A percentile compares a stretch with the other conserved stretches of the same genome.
These are phyloP conservation scores for Schizophyllum commune DNA, from an alignment of 1,284 basidiomycete genomes.

Conservation along the genomic window DNA sequence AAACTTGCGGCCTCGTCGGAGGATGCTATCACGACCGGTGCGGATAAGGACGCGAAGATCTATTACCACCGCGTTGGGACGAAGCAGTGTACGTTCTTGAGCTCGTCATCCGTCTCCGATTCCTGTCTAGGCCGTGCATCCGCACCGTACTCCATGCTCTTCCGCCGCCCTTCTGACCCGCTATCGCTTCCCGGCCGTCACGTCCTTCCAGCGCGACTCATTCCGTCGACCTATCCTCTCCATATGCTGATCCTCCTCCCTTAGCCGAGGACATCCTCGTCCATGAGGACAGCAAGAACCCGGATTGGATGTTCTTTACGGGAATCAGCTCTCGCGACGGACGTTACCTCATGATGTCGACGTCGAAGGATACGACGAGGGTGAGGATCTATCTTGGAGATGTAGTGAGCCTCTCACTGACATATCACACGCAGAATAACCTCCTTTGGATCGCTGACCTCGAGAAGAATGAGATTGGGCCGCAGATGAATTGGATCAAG, in stretches of 20 bases:
- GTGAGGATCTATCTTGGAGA: constrained; percentile 27
- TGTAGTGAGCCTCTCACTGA: neutral
- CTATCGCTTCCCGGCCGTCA: no score
- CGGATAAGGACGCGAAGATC: constrained; percentile 63
- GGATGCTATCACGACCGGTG: constrained; percentile 56
- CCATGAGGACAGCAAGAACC: constrained; percentile 54
- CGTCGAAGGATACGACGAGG: constrained; percentile 56
- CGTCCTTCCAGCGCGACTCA: constrained; percentile 7
- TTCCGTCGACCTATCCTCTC: constrained; percentile 4
- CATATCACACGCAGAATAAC: constrained; percentile 45
- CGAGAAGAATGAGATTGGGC: constrained; percentile 46
- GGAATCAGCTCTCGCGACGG: constrained; percentile 54
- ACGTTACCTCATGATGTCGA: constrained; percentile 52
- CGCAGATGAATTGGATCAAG: constrained; percentile 65
- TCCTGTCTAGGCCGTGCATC: no score
- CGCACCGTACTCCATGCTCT: constrained; percentile 5
- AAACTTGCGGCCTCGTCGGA: constrained; percentile 40
- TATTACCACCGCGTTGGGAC: constrained; percentile 72
- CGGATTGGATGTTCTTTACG: constrained; percentile 58
- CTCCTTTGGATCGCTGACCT: constrained; percentile 70
- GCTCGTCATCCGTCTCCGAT: no score
- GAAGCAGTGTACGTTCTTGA: constrained; percentile 41
- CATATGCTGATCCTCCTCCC: constrained; percentile 8
- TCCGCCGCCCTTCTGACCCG: no score
- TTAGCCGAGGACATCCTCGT: constrained; percentile 64